phyloP scores from a whole-genome alignment of 1,284 basidiomycete species.

The Cutaneotrichosporon curvatum region DNA sequence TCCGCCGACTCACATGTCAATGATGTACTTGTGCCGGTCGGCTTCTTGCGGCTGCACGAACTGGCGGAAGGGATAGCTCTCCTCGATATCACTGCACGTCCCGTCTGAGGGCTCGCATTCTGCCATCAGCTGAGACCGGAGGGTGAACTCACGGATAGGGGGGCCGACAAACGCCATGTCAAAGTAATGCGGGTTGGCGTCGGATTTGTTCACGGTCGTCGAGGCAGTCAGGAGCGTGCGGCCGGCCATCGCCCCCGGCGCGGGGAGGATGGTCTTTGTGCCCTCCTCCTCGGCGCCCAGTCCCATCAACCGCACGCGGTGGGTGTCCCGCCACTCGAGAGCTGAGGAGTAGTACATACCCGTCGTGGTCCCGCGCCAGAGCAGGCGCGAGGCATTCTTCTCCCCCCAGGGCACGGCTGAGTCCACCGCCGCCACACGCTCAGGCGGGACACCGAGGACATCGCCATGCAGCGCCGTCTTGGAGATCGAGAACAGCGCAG shows the following conservation, averaged over 20 bases:
- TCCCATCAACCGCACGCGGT: conserved; percentile 32
- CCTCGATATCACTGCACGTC: conserved; percentile 31
- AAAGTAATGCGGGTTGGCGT: conserved; percentile 68
- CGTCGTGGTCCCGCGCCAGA: conserved; percentile 45
- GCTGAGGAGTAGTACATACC: conserved; percentile 24
- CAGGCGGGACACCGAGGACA: conserved; percentile 42
- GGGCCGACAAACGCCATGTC: conserved; percentile 46
- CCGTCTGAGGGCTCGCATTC: conserved; percentile 37
- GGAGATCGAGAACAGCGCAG: conserved; percentile 37
- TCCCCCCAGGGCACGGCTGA: conserved; percentile 29
- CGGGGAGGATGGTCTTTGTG: conserved; percentile 4
- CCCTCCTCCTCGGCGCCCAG: conserved; percentile 11
- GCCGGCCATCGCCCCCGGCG: conserved; percentile 46
- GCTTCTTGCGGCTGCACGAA: conserved; percentile 26
- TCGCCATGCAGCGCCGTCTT: conserved; percentile 41
- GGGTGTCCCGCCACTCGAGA: conserved; percentile 33
- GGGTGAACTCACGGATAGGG: conserved; percentile 22
- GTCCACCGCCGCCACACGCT: conserved; percentile 28
- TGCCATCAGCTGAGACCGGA: background rate
- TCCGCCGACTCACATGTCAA: conserved; percentile 22
- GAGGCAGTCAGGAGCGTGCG: conserved; percentile 61
- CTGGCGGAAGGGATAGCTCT: conserved; percentile 24
- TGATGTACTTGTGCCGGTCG: conserved; percentile 31
- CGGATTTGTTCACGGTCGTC: conserved; percentile 52
- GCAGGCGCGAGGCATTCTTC: conserved; percentile 23